A percentile compares a stretch with the other conserved stretches of the same genome.
These are phyloP conservation scores for Scedosporium minutisporum DNA, from an alignment of 2,329 filamentous ascomycete species.

Conservation along the genomic window DNA sequence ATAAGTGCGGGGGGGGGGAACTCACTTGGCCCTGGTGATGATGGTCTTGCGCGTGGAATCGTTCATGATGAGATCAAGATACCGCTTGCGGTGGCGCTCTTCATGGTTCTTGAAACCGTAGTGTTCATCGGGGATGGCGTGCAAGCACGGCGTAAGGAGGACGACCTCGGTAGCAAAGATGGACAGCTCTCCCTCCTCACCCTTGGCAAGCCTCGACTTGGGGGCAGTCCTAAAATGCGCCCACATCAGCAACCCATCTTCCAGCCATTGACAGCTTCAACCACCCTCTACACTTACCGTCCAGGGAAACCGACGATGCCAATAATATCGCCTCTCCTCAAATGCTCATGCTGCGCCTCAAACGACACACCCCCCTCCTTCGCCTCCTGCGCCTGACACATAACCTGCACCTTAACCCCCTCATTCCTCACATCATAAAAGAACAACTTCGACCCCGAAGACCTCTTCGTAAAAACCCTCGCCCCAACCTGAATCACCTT, in stretches of 20 bases:
- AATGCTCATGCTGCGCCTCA: constrained; percentile 77
- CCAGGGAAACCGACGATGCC: constrained; percentile 69
- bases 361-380: constrained; percentile 59
- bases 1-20: neutral
- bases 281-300: constrained; percentile 8
- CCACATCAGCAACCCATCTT: neutral
- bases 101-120: constrained; percentile 95
- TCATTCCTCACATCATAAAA: constrained; percentile 76
- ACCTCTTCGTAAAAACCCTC: constrained; percentile 81
- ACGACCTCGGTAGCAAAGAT: constrained; percentile 84
- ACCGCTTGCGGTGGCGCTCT: constrained; percentile 83
- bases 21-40: constrained; percentile 54
- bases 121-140: constrained; percentile 80
- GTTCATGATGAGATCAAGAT: constrained; percentile 97
- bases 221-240: constrained; percentile 56
- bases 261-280: neutral
- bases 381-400: constrained; percentile 79
- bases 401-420: constrained; percentile 70
- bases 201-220: constrained; percentile 71
- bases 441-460: constrained; percentile 72
- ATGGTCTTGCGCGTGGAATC: constrained; percentile 75
- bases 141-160: constrained; percentile 82
- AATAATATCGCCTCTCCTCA: constrained; percentile 87
- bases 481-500: constrained; percentile 69
- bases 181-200: constrained; percentile 81